Evolutionary conservation across 2,329 filamentous ascomycete genomes (phyloP), one percentile per base, ranked within the genome.

Genomic region (Fusarium zealandicum): DNA sequence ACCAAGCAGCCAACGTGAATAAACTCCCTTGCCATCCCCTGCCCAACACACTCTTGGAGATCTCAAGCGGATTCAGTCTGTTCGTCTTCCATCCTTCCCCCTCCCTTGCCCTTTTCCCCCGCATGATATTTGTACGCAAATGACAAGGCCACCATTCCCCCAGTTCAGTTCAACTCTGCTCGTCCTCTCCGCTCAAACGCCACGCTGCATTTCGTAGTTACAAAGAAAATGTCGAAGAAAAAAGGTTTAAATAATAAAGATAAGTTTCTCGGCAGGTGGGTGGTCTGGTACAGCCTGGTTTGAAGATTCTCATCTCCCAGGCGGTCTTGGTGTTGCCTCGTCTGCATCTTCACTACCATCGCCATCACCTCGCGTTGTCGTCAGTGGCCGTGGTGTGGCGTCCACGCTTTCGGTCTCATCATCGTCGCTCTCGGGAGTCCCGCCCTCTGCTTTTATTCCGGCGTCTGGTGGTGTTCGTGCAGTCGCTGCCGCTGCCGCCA

Each of bases 361-460:
- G 17, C 22, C 42, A 27, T 38, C 48, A n/a, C 25, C 51, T 37
- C 64, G 54, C 25, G 56, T 44, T 14, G 57, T 51, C 9, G 57
- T 54, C 4, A 64, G 44, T 30, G 77, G 76, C 41, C 76, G 76
- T 17, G 80, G 80, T 20, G 79, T 82, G 38, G 75, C 76, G 30
- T 81, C 77, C 32, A 73, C 64, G 43, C 68, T 70, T n/a, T 59
- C 61, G 17, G 46, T 42, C 32, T 45, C 48, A 30, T 61, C 52
- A 37, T 63, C 50, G 22, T 39, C 51, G 30, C 27, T 49, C 16
- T 52, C 56, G 6, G 42, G 42, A 5, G 22, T 55, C 9, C 42
- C 28, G 20, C 41, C 56, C 14, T 52, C 48, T 27, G 51, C 51
- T 31, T 59, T 64, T 31, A 42, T 18, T 16, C 50, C 61, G 7